Conservation (phyloP, 2,329 filamentous ascomycete genomes). For the Colletotrichum truncatum region DNA sequence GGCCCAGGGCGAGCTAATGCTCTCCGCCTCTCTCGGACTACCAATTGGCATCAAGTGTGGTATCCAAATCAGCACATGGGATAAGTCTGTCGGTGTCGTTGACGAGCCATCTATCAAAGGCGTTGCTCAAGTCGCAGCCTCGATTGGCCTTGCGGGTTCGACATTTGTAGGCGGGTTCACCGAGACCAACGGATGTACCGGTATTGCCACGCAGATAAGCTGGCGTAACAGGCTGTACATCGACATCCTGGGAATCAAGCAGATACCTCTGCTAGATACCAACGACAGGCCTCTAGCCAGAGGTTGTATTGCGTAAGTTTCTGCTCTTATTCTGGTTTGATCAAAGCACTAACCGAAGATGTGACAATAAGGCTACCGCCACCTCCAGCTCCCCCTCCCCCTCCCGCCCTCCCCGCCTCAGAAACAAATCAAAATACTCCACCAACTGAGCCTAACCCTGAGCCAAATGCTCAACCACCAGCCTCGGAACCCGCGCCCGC, state of each 20-base stretch:
- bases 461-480: neutral
- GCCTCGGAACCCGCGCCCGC: neutral
- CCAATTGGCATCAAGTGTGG: constrained; percentile 39
- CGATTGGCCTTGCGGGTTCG: constrained; percentile 9
- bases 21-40: constrained; percentile 38
- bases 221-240: constrained; percentile 39
- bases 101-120: constrained; percentile 40
- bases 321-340: neutral
- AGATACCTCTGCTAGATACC: constrained; percentile 34
- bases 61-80: constrained; percentile 33
- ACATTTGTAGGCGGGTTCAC: constrained; percentile 33
- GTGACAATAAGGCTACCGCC: neutral
- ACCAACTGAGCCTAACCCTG: neutral
- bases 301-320: constrained; percentile 36
- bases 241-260: constrained; percentile 29
- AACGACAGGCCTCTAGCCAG: constrained; percentile 31
- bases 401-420: constrained; percentile 16
- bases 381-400: constrained; percentile 4
- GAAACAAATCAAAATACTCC: constrained; percentile 20
- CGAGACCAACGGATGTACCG: constrained; percentile 35
- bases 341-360: neutral
- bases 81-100: constrained; percentile 34
- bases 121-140: constrained; percentile 32
- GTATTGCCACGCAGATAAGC: constrained; percentile 38
- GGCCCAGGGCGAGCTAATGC: constrained; percentile 36